Conservation (phyloP, 1,284 basidiomycete species). For the Rhizoctonia solani region DNA sequence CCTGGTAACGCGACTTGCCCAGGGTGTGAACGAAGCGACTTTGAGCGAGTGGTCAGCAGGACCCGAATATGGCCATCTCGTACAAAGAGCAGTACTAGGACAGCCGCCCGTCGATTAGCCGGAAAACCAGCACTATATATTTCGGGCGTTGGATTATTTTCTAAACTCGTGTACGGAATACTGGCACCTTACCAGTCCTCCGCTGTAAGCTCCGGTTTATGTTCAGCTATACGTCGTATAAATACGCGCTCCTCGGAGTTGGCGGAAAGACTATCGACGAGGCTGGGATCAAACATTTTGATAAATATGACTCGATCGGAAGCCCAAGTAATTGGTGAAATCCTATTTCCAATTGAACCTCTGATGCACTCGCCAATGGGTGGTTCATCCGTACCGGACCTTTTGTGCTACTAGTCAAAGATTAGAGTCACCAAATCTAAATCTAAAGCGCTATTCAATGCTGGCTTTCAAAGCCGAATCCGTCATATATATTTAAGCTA, state of each 20-base stretch:
- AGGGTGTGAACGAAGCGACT: slow-evolving; percentile 71
- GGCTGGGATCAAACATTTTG: slow-evolving; percentile 9
- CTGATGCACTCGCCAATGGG: no score
- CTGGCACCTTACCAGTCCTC: background rate
- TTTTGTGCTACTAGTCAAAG: no score
- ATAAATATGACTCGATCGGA: background rate
- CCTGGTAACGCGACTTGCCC: slow-evolving; percentile 83
- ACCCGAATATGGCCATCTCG: slow-evolving; percentile 66
- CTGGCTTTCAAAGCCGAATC: no score
- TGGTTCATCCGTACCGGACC: no score
- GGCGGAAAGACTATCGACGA: background rate
- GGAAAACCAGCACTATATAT: slow-evolving; percentile 8
- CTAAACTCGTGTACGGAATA: background rate
- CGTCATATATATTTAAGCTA: no score
- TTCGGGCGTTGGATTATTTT: background rate
- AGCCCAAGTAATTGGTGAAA: background rate
- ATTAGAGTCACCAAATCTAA: no score
- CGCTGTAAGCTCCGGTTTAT: background rate
- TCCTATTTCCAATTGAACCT: no score
- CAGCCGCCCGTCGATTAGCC: slow-evolving; percentile 56
- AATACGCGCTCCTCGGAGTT: background rate
- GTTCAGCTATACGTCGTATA: slow-evolving; percentile 8
- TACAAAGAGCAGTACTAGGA: slow-evolving; percentile 77
- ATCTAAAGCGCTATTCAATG: no score
- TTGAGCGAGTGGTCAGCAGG: slow-evolving; percentile 80